A percentile compares a stretch with the other conserved stretches of the same genome.
Evolutionary conservation across 1,284 basidiomycete genomes (phyloP).

Genomic region (Crocinoboletus sp.): DNA sequence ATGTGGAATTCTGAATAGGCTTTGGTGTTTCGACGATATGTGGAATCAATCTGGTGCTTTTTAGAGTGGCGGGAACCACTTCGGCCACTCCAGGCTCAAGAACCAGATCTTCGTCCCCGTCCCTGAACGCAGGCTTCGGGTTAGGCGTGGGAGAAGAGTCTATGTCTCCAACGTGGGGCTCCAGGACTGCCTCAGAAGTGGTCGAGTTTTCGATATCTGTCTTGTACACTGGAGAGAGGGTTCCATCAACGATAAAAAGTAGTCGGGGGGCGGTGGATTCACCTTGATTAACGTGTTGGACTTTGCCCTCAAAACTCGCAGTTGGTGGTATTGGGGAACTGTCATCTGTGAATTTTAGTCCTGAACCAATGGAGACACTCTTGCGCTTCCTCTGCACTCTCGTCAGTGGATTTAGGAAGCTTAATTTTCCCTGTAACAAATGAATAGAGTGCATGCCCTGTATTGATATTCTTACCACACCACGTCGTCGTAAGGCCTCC

Average conservation of each 20-base stretch:
- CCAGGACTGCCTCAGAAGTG: not conserved
- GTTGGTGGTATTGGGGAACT: slow-evolving; percentile 21
- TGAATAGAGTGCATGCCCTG: slow-evolving; percentile 5
- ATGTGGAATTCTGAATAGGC: not conserved
- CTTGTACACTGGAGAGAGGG: slow-evolving; percentile 24
- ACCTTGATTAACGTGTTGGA: slow-evolving; percentile 31
- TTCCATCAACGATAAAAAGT: not conserved
- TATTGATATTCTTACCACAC: slow-evolving; percentile 35
- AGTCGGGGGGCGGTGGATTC: not conserved
- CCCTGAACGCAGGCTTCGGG: not conserved
- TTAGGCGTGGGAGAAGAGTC: not conserved
- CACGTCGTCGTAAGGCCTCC: slow-evolving; percentile 37
- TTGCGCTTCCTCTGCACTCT: slow-evolving; percentile 16
- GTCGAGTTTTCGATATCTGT: slow-evolving; percentile 22
- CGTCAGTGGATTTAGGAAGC: slow-evolving; percentile 20
- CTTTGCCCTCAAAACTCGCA: slow-evolving; percentile 32
- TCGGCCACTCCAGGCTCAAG: not conserved
- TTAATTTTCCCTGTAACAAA: slow-evolving; percentile 25
- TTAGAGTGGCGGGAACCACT: not conserved
- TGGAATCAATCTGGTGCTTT: not conserved
- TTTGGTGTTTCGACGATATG: not conserved
- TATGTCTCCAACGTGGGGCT: not conserved
- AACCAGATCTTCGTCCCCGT: not conserved
- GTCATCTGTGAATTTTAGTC: slow-evolving; percentile 21
- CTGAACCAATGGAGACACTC: slow-evolving; percentile 28